Evolutionary conservation across 169 alveolate genomes (phyloP).

Genomic region (Eimeria praecox): DNA sequence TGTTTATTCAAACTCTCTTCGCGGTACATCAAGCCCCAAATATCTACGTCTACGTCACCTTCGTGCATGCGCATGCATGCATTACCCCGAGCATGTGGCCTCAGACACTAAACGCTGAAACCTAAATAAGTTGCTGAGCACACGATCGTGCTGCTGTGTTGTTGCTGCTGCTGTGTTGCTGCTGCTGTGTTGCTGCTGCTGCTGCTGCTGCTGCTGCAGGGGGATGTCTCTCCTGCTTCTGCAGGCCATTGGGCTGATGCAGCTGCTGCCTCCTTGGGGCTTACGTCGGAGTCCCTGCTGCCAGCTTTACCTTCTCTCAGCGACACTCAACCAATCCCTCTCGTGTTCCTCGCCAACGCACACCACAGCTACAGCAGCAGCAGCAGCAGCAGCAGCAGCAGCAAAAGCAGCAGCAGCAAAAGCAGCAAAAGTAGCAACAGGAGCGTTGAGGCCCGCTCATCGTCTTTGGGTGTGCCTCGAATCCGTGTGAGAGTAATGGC

Average conservation of each 20-base stretch:
- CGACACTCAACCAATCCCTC: slow-evolving; percentile 17
- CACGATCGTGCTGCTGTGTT: too few relatives aligned
- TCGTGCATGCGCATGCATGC: background rate
- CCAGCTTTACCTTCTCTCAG: background rate
- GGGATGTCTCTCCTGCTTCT: background rate
- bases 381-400: background rate
- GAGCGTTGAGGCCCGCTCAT: background rate
- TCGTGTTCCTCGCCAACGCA: background rate
- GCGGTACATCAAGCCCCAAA: background rate
- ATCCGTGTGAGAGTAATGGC: background rate
- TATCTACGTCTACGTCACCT: background rate
- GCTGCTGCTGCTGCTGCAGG: slow-evolving; percentile 8
- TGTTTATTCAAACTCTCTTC: slow-evolving; percentile 1
- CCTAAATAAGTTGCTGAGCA: too few relatives aligned
- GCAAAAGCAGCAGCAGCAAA: background rate
- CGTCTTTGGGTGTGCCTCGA: background rate
- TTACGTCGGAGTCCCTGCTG: background rate
- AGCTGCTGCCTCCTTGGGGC: background rate
- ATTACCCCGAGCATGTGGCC: background rate
- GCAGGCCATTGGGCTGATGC: slow-evolving; percentile 36
- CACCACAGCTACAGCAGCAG: background rate
- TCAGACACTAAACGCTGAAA: background rate
- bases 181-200: slow-evolving; percentile 14
- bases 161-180: background rate
- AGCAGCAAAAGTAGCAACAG: background rate